Evolutionary conservation across 768 basidiomycete species (phyloP), one percentile per base, ranked within the genome.

Genomic region (Porphyrellus cyaneotinctus): DNA sequence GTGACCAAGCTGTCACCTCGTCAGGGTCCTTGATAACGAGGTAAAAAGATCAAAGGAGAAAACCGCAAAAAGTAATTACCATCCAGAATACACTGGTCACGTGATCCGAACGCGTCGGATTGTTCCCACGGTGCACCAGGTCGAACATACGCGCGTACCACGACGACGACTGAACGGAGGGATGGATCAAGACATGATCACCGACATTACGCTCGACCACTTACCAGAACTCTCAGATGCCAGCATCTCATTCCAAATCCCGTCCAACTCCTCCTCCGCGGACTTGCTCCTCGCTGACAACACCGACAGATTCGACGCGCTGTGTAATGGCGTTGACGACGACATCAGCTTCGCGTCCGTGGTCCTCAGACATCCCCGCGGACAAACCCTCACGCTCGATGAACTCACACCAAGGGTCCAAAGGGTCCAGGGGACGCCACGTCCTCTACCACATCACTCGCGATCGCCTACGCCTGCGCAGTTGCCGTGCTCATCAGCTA

Each of bases 181-280:
- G 6, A 57, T 63, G 58, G 53, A 56, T 24, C 53, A 58, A 17
- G 58, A 61, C 57, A 66, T 60, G 57, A 62, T 68, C 18, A 65
- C 67, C 36, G 72, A 74, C 66, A 65, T 80, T 20, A 84, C 80
- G 51, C 65, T 77, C 43, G 74, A 78, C 61, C 78, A 82, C 64
- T 60, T 83, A 24, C 82, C 82, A 36, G 81, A 84, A 55, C 62
- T 75, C 46, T 82, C 84, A 4, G 67, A 69, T 9, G 60, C 68
- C 7, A 70, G 68, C 35, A 63, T 65, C 8, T 77, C 74, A 15
- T 79, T 81, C 57, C 75, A 83, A 58, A 75, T 85, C 24, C 75
- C 86, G 4, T 66, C 67, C 9, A 71, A 74, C 41, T 57, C 53
- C 10, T 23, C 58, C 20, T 47, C 65, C 37, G 64, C 67, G 43